phyloP scores from a whole-genome alignment of 176 grass and related monocot species.

The barley (Hordeum vulgare) region MorexV3_pseudomolecules_assembly NC_058520.1:228450386-228450885 shows the following conservation, averaged over 20 bases:
- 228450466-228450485: conserved; percentile 82
- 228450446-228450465: conserved; percentile 73
- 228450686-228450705: conserved; percentile 38
- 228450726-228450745: conserved; percentile 90
- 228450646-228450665: conserved; percentile 72
- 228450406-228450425: conserved; percentile 63
- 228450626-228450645: conserved; percentile 70
- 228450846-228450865: conserved; percentile 97
- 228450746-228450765: conserved; percentile 77
- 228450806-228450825: conserved; percentile 95
- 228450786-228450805: conserved; percentile 97
- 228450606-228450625: conserved; percentile 61
- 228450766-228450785: conserved; percentile 83
- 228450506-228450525: conserved; percentile 87
- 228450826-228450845: conserved; percentile 82
- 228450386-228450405: conserved; percentile 42
- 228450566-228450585: conserved; percentile 89
- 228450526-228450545: conserved; percentile 88
- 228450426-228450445: conserved; percentile 63
- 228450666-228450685: conserved; percentile 39
- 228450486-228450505: conserved; percentile 97
- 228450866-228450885: conserved; percentile 95
- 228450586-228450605: conserved; percentile 68
- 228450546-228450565: conserved; percentile 81
- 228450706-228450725: conserved; percentile 78